These are phyloP conservation scores for Lichina pygmaea DNA, from an alignment of 495 filamentous ascomycete genomes.

Conservation along the genomic window DNA sequence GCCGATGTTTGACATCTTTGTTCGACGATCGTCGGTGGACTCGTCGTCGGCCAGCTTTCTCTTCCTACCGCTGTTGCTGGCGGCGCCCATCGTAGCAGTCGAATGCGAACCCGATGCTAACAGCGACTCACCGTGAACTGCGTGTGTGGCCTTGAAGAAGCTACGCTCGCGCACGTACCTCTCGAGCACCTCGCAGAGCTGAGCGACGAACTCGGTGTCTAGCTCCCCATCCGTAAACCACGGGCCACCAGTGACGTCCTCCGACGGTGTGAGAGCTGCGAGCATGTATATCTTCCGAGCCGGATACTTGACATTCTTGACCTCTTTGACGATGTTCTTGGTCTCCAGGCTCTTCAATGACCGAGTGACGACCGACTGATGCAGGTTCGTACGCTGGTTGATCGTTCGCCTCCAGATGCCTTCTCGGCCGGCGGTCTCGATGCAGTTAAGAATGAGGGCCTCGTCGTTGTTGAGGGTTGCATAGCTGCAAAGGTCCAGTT, in stretches of 20 bases:
- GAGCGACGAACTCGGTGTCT: constrained; percentile 62
- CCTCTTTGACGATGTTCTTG: constrained; percentile 66
- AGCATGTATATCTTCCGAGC: constrained; percentile 41
- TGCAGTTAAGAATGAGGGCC: constrained; percentile 53
- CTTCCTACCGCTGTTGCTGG: not conserved
- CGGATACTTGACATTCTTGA: constrained; percentile 31
- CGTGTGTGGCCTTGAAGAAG: constrained; percentile 19
- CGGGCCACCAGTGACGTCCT: constrained; percentile 71
- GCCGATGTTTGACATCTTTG: too few relatives aligned
- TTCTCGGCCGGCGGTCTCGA: constrained; percentile 53
- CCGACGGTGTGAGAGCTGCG: constrained; percentile 40
- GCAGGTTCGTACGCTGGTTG: constrained; percentile 43
- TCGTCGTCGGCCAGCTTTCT: not conserved
- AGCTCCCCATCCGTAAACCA: constrained; percentile 80
- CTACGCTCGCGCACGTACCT: constrained; percentile 41
- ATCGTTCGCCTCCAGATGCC: constrained; percentile 77
- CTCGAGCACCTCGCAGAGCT: constrained; percentile 37
- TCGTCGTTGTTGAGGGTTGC: constrained; percentile 26
- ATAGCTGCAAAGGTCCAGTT: not conserved
- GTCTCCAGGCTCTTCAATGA: constrained; percentile 51
- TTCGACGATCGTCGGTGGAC: not conserved
- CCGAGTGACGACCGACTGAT: constrained; percentile 48
- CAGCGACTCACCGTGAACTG: too few relatives aligned
- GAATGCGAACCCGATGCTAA: not conserved
- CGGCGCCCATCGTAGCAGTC: not conserved